Base-by-base conservation (phyloP, 1,284 basidiomycete species). In the Dichomitus squalens region DNA sequence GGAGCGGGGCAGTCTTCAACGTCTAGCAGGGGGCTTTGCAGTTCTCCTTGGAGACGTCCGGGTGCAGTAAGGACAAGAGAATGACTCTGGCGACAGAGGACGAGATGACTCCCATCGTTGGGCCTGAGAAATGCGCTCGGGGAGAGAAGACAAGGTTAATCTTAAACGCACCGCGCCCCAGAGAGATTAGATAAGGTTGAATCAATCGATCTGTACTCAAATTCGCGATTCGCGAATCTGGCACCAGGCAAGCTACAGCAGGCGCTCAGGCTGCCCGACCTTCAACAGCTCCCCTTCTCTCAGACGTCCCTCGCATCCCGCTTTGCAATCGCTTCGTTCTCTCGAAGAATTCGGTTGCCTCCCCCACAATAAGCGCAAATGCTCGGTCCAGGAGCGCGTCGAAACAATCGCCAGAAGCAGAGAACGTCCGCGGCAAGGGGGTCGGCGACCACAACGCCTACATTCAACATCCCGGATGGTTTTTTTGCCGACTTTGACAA, bases 401-500 rank as follows among this genome's bases (percentile, higher is more conserved):
- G 31, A 20, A 20, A 33, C 34, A 58, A 57, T 12, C 49, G 47
- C 16, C 47, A 39, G 16, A 58, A 53, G 27, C n/a, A 47, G 4
- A 52, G 31, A 34, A 39, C 46, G 5, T n/a, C 55, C 5, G 29
- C 61, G 5, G 20, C 31, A 34, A 33, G 29, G 29, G 27, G 48
- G n/a, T n/a, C n/a, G n/a, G n/a, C n/a, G 20, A 35, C 62, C 4
- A 7, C 49, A 1, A 20, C 43, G 1, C 21, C 49, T 12, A 39
- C 62, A 5, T 58, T 47, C 43, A 53, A 49, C 21, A 57, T 60
- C 25, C 61, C 65, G 3, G 70, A 72, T 29, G 59, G 68, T 8
- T 72, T 73, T 53, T 64, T 79, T 14, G 71, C 74, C 31, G 77
- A 81, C 41, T 77, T 84, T 52, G 79, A 81, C 54, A 71, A 76